Evolutionary conservation across 345 rosid species (phyloP).

Genomic region (Eucalyptus curtisii): DNA sequence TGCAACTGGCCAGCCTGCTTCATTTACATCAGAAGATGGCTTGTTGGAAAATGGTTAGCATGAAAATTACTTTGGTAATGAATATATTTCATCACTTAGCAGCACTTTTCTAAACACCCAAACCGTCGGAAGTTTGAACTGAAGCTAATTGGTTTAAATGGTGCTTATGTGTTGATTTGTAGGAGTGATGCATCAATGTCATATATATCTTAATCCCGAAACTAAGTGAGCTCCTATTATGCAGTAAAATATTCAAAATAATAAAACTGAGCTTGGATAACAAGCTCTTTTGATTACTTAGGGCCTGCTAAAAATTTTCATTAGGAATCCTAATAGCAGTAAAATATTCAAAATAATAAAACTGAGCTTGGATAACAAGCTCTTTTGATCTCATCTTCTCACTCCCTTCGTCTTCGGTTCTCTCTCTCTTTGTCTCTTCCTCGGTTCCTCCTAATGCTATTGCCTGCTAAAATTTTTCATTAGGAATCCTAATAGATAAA

Average conservation of each 20-base stretch:
- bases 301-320: neutral
- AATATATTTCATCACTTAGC: neutral
- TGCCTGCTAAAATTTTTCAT: neutral
- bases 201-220: neutral
- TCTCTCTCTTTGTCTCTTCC: too few relatives aligned
- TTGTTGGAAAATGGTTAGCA: neutral
- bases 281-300: neutral
- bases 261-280: neutral
- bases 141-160: neutral
- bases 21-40: neutral
- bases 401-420: too few relatives aligned
- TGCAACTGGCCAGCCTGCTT: neutral
- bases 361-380: too few relatives aligned
- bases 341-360: too few relatives aligned
- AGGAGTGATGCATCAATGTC: neutral
- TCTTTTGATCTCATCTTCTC: too few relatives aligned
- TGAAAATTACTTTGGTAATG: neutral
- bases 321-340: neutral
- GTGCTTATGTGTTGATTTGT: neutral
- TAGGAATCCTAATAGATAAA: neutral
- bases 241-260: neutral
- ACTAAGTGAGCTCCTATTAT: neutral
- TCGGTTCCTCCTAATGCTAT: too few relatives aligned
- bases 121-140: neutral
- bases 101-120: neutral